Evolutionary conservation across 106 monocot genomes (phyloP), one percentile per base, ranked within the genome.

Genomic region (Allium sativum): DNA sequence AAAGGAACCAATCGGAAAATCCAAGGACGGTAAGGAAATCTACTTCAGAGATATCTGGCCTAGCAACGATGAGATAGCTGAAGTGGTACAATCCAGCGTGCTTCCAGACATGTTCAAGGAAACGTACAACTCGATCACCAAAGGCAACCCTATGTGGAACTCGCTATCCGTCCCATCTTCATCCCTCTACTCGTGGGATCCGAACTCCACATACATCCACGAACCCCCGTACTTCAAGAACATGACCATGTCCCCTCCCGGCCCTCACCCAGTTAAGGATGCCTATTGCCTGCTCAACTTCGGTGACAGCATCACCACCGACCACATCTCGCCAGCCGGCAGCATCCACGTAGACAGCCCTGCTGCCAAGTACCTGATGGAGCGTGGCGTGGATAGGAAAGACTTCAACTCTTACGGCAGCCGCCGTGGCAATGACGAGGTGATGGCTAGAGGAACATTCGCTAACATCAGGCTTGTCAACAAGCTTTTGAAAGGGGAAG

Each of bases 291-390:
- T 84, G 76, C 80, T 84, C 41, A 85, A 77, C 68, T 80, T 81
- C 40, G 93, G 89, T 12, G 93, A 94, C 51, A 94, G 85, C 58
- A 86, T 89, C 53, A 90, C 86, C 16, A 90, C 94, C 14, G 94
- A 95, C 68, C 94, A 95, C 77, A 90, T 95, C 58, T 95, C 94
- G n/a, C 94, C 94, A 59, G 94, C 94, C 58, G 85, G 94, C 43
- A 90, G 72, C 63, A 83, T 94, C 51, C 86, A 94, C 67, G 86
- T 86, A 55, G 94, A 90, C 45, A 90, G 94, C 69, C 86, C 86
- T 62, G 83, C 94, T 41, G 94, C 94, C 14, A 86, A 72, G 66
- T 94, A 63, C 59, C 72, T 94, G 22, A 66, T 78, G 68, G 83
- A 86, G 44, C 82, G 70, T 46, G 81, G 81, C 72, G 90, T 94